A percentile compares a stretch with the other conserved stretches of the same genome.
Conservation (phyloP, 2,329 filamentous ascomycete genomes). For the Hansfordia pulvinata region DNA sequence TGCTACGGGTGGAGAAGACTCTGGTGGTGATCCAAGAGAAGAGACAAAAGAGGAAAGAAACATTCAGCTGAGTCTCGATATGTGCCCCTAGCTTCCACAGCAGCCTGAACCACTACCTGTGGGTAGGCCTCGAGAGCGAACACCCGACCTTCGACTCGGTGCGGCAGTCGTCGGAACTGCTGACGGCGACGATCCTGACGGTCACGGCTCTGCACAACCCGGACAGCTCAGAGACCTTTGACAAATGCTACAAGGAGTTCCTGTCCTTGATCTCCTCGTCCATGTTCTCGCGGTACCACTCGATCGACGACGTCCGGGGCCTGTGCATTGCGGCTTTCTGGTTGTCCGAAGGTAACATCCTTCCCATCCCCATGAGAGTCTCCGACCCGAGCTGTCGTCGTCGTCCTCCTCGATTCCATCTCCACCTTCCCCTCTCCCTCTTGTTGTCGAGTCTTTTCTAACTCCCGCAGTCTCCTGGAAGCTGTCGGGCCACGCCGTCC, state of each 20-base stretch:
- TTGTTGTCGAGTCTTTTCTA: background rate
- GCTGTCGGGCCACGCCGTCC: conserved; percentile 41
- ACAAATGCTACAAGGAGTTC: conserved; percentile 42
- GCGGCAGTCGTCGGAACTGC: conserved; percentile 38
- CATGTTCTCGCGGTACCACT: conserved; percentile 43
- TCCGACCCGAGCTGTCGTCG: background rate
- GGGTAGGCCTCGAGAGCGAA: conserved; percentile 35
- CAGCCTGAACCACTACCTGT: conserved; percentile 35
- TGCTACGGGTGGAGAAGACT: conserved; percentile 1
- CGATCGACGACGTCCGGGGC: conserved; percentile 42
- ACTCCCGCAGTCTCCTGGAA: conserved; percentile 39
- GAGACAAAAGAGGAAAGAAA: too few species aligned
- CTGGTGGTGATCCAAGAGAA: background rate
- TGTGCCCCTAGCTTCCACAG: conserved; percentile 28
- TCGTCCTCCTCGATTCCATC: background rate
- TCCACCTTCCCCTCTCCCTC: background rate
- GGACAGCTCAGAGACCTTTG: conserved; percentile 34
- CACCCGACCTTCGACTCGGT: conserved; percentile 34
- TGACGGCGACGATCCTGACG: conserved; percentile 42
- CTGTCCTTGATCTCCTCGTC: conserved; percentile 39
- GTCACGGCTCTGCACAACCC: conserved; percentile 47
- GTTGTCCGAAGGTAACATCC: conserved; percentile 31
- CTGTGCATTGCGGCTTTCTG: conserved; percentile 51
- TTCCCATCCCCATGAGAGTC: background rate
- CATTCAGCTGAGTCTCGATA: too few species aligned